phyloP scores from a whole-genome alignment of 345 rosid genomes.

The Populus davidiana region DNA sequence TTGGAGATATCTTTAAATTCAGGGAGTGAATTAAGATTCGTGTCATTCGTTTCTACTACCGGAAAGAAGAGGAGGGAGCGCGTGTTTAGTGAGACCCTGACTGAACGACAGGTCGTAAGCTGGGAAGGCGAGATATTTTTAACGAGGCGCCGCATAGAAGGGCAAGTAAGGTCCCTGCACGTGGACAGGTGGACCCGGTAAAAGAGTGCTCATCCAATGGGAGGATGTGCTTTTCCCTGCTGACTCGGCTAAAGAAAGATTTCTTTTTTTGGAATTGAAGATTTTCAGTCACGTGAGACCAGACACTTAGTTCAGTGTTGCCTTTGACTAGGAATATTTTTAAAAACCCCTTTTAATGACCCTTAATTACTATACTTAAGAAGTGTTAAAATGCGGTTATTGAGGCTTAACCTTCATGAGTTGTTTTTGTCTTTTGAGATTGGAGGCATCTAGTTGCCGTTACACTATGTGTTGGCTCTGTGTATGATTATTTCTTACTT shows the following conservation, averaged over 20 bases:
- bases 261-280: conserved; percentile 29
- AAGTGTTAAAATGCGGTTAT: not conserved
- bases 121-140: not conserved
- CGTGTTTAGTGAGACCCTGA: not conserved
- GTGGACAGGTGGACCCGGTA: conserved; percentile 13
- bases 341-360: not conserved
- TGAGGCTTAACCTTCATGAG: not conserved
- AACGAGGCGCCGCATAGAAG: conserved; percentile 41
- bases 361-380: conserved; percentile 13
- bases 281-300: conserved; percentile 45
- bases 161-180: conserved; percentile 15
- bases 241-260: conserved; percentile 30
- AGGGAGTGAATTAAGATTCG: not conserved
- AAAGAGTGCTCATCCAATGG: conserved; percentile 10
- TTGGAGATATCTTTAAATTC: not conserved
- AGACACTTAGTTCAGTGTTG: conserved; percentile 27
- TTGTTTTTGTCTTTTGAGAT: conserved; percentile 18
- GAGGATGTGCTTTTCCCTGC: conserved; percentile 8
- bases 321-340: conserved; percentile 35
- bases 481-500: not conserved
- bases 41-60: not conserved
- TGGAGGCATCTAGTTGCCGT: conserved; percentile 6
- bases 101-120: not conserved
- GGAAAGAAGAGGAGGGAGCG: not conserved
- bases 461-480: not conserved